phyloP scores from a whole-genome alignment of 1,284 basidiomycete species.

The Ceraceosorus bombacis region DNA sequence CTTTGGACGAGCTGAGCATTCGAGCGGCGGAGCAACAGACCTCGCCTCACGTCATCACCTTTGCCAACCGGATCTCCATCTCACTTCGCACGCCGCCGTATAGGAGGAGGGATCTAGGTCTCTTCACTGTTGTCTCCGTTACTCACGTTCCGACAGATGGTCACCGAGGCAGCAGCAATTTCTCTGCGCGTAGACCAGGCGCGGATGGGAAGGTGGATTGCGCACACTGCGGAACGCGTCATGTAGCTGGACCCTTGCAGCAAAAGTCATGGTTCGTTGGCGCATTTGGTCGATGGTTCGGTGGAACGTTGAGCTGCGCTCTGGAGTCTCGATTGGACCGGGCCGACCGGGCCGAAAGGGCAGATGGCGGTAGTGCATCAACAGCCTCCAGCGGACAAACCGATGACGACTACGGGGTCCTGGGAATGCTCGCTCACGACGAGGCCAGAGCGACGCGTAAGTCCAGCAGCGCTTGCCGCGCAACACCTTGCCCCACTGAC shows the following conservation, averaged over 20 bases:
- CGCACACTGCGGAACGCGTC: slow-evolving; percentile 16
- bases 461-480: no score
- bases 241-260: slow-evolving; percentile 50
- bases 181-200: slow-evolving; percentile 3
- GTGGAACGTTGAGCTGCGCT: slow-evolving; percentile 3
- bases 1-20: neutral
- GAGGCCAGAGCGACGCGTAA: no score
- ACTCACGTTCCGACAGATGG: slow-evolving; percentile 35
- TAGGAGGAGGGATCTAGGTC: slow-evolving; percentile 69
- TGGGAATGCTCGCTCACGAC: no score
- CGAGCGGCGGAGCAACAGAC: slow-evolving; percentile 1
- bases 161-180: slow-evolving; percentile 2
- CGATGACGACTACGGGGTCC: no score
- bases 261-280: slow-evolving; percentile 77
- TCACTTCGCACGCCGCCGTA: slow-evolving; percentile 89
- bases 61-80: slow-evolving; percentile 80
- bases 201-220: slow-evolving; percentile 24
- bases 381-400: no score
- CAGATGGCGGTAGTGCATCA: no score
- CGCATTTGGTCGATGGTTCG: slow-evolving; percentile 72
- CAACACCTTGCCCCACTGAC: no score
- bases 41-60: slow-evolving; percentile 63
- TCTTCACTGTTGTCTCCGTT: slow-evolving; percentile 71
- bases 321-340: slow-evolving; percentile 3
- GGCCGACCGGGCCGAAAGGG: no score